phyloP scores from a whole-genome alignment of 352 stramenopile genomes.

The Phytopythium boreale region DNA sequence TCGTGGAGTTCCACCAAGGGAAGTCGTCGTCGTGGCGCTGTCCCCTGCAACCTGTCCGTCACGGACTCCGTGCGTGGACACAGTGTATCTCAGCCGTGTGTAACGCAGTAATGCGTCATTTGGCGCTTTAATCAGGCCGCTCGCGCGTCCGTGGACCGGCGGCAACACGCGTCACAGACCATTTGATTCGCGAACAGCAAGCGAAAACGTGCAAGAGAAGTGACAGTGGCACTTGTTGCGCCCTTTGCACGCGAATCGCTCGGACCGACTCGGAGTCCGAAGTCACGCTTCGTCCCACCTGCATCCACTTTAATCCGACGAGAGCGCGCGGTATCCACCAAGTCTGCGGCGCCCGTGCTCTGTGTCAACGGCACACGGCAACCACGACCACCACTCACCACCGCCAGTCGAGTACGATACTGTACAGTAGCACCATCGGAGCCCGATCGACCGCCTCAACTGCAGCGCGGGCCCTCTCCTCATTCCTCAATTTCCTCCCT shows the following conservation, averaged over 20 bases:
- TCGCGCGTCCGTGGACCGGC: too few species aligned
- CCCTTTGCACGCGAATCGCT: neutral
- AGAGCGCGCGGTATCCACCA: neutral
- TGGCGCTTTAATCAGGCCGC: neutral
- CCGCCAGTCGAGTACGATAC: neutral
- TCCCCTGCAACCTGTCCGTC: neutral
- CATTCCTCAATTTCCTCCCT: neutral
- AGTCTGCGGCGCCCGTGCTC: neutral
- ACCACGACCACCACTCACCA: neutral
- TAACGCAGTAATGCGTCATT: neutral
- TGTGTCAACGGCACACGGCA: neutral
- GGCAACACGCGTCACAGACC: neutral
- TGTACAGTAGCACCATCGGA: neutral
- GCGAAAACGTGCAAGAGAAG: neutral
- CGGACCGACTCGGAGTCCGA: neutral
- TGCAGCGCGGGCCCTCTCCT: neutral
- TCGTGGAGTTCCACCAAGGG: too few species aligned
- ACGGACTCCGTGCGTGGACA: too few species aligned
- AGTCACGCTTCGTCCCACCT: neutral
- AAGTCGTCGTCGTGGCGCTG: too few species aligned
- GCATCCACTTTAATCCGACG: neutral
- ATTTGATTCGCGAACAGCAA: neutral
- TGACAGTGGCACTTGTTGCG: neutral
- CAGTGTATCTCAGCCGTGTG: constrained; percentile 1
- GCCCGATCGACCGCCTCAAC: neutral